Conservation (phyloP, 768 basidiomycete species). For the Kwoniella bestiolae region DNA sequence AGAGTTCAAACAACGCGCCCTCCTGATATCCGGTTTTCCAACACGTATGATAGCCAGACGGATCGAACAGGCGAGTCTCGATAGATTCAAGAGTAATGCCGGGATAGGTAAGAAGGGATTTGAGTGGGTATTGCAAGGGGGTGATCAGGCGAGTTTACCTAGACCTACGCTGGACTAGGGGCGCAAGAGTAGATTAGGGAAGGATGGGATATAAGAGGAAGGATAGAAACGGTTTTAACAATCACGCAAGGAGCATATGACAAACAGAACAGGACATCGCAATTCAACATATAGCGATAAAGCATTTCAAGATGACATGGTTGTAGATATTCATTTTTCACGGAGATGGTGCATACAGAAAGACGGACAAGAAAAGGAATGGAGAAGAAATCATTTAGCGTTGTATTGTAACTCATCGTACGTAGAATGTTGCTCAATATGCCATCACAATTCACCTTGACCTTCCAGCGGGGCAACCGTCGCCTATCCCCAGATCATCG, state of each 20-base stretch:
- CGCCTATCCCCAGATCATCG: neutral
- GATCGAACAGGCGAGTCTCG: slow-evolving; percentile 81
- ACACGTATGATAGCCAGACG: slow-evolving; percentile 67
- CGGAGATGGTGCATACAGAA: too few relatives aligned
- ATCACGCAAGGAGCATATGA: neutral
- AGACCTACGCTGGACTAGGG: slow-evolving; percentile 9
- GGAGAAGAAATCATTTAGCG: neutral
- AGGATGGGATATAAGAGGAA: too few relatives aligned
- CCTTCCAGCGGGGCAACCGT: too few relatives aligned
- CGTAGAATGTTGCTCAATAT: neutral
- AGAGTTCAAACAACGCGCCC: slow-evolving; percentile 83
- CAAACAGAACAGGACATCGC: neutral
- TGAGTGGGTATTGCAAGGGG: slow-evolving; percentile 71
- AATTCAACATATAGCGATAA: neutral
- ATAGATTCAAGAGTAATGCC: slow-evolving; percentile 91
- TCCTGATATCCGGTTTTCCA: slow-evolving; percentile 62
- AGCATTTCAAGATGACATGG: neutral
- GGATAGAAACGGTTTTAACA: too few relatives aligned
- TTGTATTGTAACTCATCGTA: neutral
- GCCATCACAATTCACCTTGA: slow-evolving; percentile 11
- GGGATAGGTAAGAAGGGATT: slow-evolving; percentile 86
- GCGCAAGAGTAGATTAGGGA: too few relatives aligned
- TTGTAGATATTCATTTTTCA: too few relatives aligned
- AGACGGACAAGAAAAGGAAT: neutral
- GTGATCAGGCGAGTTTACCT: slow-evolving; percentile 13